A percentile compares a stretch with the other conserved stretches of the same genome.
Evolutionary conservation across 106 monocot species (phyloP).

Genomic region (Platanthera guangdongensis): DNA sequence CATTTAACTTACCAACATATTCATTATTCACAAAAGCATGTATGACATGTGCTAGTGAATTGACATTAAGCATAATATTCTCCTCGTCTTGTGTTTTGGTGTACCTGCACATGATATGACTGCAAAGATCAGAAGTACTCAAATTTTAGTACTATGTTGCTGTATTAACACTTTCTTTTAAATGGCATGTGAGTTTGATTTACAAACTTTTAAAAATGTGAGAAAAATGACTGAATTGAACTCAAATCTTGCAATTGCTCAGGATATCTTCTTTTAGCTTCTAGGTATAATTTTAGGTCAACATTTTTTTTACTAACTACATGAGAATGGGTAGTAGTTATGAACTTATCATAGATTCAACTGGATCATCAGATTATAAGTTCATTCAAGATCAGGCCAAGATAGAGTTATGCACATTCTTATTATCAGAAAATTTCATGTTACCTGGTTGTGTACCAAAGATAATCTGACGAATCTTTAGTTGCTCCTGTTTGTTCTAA

Average conservation of each 20-base stretch:
- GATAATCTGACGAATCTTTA: conserved; percentile 84
- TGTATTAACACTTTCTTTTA: neutral
- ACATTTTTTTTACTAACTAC: neutral
- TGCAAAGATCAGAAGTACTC: neutral
- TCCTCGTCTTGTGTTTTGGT: conserved; percentile 22
- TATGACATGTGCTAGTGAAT: conserved; percentile 53
- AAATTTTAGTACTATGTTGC: neutral
- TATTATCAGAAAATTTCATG: neutral
- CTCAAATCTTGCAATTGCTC: no score
- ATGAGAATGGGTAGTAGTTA: neutral
- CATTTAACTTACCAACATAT: conserved; percentile 43
- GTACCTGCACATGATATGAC: conserved; percentile 32
- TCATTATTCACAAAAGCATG: conserved; percentile 76
- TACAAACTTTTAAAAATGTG: neutral
- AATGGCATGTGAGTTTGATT: neutral
- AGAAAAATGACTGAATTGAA: neutral
- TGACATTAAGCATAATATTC: conserved; percentile 36
- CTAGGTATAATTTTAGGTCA: no score
- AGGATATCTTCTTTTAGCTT: no score
- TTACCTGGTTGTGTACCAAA: conserved; percentile 83
- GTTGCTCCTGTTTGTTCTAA: conserved; percentile 60
- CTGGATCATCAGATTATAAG: no score
- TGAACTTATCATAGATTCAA: no score
- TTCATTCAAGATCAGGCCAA: no score
- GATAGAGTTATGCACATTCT: no score